These are phyloP conservation scores for Mycena leptocephala DNA, from an alignment of 768 basidiomycete species.

Conservation along the genomic window DNA sequence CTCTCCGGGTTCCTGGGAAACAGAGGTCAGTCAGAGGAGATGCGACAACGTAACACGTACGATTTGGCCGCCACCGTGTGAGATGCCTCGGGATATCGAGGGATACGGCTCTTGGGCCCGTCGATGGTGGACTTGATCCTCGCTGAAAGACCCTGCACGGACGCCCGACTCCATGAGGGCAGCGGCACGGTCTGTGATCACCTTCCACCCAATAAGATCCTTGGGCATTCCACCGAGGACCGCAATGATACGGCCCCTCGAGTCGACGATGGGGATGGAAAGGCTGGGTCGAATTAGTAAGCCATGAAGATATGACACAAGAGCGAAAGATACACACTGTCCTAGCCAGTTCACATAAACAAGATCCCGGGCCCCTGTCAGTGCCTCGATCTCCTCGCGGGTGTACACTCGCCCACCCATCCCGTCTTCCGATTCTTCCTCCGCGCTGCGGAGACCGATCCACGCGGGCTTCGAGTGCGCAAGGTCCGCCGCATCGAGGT, in stretches of 20 bases:
- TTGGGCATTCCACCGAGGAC: constrained; percentile 16
- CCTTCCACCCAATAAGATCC: background rate
- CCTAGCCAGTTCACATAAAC: constrained; percentile 21
- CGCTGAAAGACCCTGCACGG: background rate
- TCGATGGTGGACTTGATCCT: background rate
- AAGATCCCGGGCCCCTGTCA: background rate
- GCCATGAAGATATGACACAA: no score
- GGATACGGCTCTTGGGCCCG: constrained; percentile 4
- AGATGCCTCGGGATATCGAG: background rate
- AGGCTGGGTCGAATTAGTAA: no score
- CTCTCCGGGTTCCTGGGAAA: constrained; percentile 9
- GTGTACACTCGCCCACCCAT: background rate
- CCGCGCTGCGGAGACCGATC: constrained; percentile 1
- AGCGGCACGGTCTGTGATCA: background rate
- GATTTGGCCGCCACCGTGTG: background rate
- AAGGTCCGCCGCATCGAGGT: background rate
- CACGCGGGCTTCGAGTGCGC: constrained; percentile 22
- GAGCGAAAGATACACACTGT: background rate
- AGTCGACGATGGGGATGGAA: constrained; percentile 23
- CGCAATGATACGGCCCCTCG: background rate
- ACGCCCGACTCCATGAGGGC: background rate
- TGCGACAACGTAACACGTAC: background rate
- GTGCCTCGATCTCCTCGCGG: background rate
- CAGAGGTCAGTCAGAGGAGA: background rate
- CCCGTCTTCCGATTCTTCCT: background rate